Percentiles rank a stretch among this genome's conserved stretches.
Conservation (phyloP, 164 flowering plant genomes). For the Sedum album region DNA sequence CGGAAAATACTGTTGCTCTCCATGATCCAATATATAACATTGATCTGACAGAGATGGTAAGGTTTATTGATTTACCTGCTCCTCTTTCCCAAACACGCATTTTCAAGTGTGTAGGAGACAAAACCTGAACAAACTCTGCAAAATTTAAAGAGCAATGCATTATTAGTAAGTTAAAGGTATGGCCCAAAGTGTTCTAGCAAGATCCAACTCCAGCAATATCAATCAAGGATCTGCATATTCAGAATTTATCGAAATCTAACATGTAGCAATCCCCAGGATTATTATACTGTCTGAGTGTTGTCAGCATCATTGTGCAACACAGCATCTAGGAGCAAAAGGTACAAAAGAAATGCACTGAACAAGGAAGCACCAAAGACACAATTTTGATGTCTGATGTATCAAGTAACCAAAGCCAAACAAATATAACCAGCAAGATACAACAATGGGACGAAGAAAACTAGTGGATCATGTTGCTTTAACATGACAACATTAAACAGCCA, state of each 20-base stretch:
- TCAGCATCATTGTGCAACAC: not conserved
- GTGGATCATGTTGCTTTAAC: not conserved
- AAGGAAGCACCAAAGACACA: not conserved
- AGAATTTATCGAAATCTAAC: not conserved
- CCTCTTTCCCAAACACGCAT: slow-evolving; percentile 99
- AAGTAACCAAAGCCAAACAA: too few species aligned
- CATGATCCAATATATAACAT: not conserved
- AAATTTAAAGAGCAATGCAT: slow-evolving; percentile 9
- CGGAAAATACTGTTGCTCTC: not conserved
- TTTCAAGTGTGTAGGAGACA: slow-evolving; percentile 77
- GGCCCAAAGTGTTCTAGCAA: not conserved
- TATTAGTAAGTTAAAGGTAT: not conserved
- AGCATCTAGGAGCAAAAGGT: too few species aligned
- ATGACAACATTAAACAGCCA: not conserved
- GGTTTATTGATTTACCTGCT: slow-evolving; percentile 45
- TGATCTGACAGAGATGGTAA: not conserved
- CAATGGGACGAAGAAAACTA: not conserved
- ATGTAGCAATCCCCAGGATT: not conserved
- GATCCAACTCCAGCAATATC: not conserved
- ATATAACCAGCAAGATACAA: too few species aligned
- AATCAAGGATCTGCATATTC: not conserved
- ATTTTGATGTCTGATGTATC: too few species aligned
- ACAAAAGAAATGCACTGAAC: too few species aligned
- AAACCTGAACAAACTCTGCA: slow-evolving; percentile 92
- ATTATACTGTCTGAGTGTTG: not conserved